A percentile compares a stretch with the other conserved stretches of the same genome.
Evolutionary conservation across 2,329 filamentous ascomycete genomes (phyloP).

Genomic region (Aquanectria penicillioides): DNA sequence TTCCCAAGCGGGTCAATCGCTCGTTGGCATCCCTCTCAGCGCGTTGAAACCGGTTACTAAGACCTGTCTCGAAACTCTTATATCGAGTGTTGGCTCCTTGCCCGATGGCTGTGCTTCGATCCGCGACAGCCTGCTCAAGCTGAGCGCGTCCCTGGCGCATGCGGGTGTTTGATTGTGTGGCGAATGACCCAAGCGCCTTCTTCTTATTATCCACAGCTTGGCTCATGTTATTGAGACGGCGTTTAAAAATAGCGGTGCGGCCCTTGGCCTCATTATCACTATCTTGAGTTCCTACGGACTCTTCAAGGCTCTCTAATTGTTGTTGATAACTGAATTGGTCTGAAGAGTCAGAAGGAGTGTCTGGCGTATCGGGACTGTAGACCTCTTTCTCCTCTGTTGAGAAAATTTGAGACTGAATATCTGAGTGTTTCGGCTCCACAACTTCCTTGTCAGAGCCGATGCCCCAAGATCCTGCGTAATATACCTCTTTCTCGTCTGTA

Average conservation of each 20-base stretch:
- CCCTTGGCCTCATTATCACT: neutral
- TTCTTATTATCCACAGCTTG: conserved; percentile 30
- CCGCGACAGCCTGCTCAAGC: conserved; percentile 14
- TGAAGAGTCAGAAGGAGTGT: neutral
- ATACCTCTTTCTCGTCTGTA: conserved; percentile 27
- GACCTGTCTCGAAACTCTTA: conserved; percentile 14
- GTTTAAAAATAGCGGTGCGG: neutral
- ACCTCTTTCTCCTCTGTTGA: conserved; percentile 11
- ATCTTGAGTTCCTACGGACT: neutral
- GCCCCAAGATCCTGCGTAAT: neutral
- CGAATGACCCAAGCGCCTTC: conserved; percentile 23
- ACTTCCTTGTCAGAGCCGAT: conserved; percentile 6
- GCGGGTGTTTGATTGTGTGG: conserved; percentile 16
- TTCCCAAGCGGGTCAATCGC: neutral
- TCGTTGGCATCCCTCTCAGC: neutral
- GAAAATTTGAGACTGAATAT: neutral
- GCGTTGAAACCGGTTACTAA: neutral
- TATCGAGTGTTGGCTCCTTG: conserved; percentile 3
- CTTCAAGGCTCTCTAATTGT: neutral
- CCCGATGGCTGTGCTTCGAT: conserved; percentile 21
- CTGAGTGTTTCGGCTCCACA: neutral
- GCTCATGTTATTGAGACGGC: conserved; percentile 17
- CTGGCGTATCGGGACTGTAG: neutral
- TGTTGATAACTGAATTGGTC: too few species aligned
- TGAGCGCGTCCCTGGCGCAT: conserved; percentile 17